Evolutionary conservation across 2,329 filamentous ascomycete species (phyloP).

Genomic region (Botryosphaeria dothidea): DNA sequence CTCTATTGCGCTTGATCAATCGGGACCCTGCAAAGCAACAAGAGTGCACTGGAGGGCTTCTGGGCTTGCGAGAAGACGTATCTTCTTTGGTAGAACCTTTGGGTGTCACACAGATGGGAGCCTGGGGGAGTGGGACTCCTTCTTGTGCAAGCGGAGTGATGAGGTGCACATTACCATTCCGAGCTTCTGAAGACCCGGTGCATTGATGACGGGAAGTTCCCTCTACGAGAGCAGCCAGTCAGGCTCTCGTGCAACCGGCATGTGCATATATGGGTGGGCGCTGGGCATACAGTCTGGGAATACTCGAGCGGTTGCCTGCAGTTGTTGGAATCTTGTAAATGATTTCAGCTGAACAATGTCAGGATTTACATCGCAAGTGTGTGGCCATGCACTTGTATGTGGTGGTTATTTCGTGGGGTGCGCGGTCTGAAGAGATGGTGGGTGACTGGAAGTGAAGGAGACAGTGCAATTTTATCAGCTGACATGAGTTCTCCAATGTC

Average conservation of each 20-base stretch:
- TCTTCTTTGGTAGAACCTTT: neutral
- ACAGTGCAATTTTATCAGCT: neutral
- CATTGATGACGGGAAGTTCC: neutral
- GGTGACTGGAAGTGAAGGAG: neutral
- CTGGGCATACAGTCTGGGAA: neutral
- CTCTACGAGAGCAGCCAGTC: neutral
- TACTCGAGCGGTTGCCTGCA: neutral
- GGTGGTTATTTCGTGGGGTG: neutral
- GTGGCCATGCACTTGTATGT: neutral
- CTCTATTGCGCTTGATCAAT: neutral
- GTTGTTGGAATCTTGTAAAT: neutral
- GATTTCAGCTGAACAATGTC: neutral
- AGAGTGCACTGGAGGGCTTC: neutral
- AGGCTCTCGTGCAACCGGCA: neutral
- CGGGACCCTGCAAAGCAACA: neutral
- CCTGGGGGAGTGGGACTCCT: neutral
- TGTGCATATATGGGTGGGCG: neutral
- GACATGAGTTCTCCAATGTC: neutral
- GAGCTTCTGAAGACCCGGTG: neutral
- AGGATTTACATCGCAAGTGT: neutral
- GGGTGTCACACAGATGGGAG: neutral
- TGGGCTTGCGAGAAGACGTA: neutral
- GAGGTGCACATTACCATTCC: too few relatives aligned
- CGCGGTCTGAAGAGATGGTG: neutral
- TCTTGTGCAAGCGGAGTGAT: neutral